Conservation (phyloP, 768 basidiomycete genomes). For the Exidia glandulosa region DNA sequence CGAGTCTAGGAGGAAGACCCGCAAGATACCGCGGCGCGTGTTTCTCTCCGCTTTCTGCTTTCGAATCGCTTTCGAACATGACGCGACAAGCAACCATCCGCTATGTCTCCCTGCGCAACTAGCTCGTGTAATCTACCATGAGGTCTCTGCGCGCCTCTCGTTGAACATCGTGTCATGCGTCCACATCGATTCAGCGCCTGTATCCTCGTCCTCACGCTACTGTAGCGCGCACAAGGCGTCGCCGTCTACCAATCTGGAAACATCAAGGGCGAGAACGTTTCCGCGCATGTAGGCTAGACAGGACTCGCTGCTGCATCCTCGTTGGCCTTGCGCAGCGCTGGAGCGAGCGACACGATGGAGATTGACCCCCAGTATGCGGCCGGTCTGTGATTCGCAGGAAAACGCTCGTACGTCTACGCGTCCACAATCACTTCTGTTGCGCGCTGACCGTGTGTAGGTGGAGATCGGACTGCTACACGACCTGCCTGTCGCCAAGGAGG, state of each 20-base stretch:
- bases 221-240: constrained; percentile 69
- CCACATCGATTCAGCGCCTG: background rate
- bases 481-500: constrained; percentile 59
- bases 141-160: constrained; percentile 85
- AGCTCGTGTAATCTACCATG: constrained; percentile 90
- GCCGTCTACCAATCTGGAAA: constrained; percentile 46
- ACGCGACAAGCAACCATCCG: constrained; percentile 70
- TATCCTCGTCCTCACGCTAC: background rate
- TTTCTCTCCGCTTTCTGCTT: background rate
- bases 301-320: constrained; percentile 82
- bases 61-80: no score
- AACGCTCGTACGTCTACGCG: constrained; percentile 47
- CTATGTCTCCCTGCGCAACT: constrained; percentile 74
- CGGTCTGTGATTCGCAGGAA: constrained; percentile 61
- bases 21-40: no score
- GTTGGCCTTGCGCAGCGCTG: constrained; percentile 34
- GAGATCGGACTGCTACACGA: constrained; percentile 86
- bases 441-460: constrained; percentile 39
- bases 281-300: constrained; percentile 83
- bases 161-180: constrained; percentile 76
- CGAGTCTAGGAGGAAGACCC: no score
- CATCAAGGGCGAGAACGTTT: constrained; percentile 18
- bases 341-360: constrained; percentile 77
- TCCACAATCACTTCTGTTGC: constrained; percentile 1
- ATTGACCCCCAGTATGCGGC: constrained; percentile 90